A percentile compares a stretch with the other conserved stretches of the same genome.
Conservation (phyloP, 2,329 filamentous ascomycete genomes). For the Cryphonectria radicalis region DNA sequence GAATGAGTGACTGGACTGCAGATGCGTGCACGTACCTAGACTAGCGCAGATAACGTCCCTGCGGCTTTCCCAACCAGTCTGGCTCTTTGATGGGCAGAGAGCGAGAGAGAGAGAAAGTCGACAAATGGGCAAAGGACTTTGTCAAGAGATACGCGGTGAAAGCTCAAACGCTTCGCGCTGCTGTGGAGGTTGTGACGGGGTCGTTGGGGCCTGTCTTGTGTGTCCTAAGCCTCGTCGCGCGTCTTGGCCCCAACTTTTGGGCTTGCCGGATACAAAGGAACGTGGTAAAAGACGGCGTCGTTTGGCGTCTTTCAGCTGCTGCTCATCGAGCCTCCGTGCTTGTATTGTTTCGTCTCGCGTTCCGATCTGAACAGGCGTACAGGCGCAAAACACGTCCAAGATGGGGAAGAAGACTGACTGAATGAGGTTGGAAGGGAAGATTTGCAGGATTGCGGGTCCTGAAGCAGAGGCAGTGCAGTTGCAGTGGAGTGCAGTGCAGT, state of each 20-base stretch:
- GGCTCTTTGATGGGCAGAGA: not conserved
- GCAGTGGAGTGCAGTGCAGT: slow-evolving; percentile 1
- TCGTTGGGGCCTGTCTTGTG: not conserved
- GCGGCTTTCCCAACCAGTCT: not conserved
- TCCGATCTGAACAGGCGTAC: not conserved
- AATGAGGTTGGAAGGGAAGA: not conserved
- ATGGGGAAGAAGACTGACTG: not conserved
- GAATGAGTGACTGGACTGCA: not conserved
- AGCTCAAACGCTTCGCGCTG: not conserved
- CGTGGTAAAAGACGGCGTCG: slow-evolving; percentile 12
- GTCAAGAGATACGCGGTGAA: not conserved
- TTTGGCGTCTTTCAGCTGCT: not conserved
- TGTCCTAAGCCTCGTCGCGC: slow-evolving; percentile 24
- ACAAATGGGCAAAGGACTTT: not conserved
- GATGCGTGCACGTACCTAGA: slow-evolving; percentile 4
- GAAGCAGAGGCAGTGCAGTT: slow-evolving; percentile 2
- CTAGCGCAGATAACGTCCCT: slow-evolving; percentile 4
- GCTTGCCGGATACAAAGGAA: slow-evolving; percentile 23
- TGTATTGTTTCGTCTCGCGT: slow-evolving; percentile 1
- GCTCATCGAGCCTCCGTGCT: not conserved
- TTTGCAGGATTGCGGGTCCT: slow-evolving; percentile 9
- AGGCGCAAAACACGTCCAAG: not conserved
- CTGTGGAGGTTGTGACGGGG: not conserved
- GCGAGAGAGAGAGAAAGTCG: slow-evolving; percentile 3
- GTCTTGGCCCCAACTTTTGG: slow-evolving; percentile 13